Base-by-base conservation (phyloP, 257 asterid genomes). In the Fraxinus excelsior region DNA sequence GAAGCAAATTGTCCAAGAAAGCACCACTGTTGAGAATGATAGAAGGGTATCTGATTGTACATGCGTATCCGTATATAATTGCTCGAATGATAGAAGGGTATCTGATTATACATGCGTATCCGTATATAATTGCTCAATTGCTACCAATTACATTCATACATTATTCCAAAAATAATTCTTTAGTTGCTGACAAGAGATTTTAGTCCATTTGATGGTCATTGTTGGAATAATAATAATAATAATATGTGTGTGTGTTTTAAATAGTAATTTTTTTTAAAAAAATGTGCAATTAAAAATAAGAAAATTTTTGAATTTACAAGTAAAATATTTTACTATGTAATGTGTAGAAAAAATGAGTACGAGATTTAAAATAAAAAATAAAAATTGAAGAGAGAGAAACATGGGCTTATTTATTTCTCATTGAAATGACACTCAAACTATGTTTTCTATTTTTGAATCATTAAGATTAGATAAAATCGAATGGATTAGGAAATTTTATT, bases 21-120 rank as follows among this genome's bases (percentile, higher is more conserved):
- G 75, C 83, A 72, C 86, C 78, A 70, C 87, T 80, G 77, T 82
- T 88, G 88, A 84, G 86, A 82, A 91, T 91, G 94, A 88, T 89
- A 84, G 92, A 90, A 89, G 85, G 73, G 80, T 64, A 78, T 65
- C 85, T 37, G 49, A 69, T 67, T 65, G 23, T 80, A 58, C 65
- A 25, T 37, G 51, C 34, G 16, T 21, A 66, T 81, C 29, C 21
- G 1, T 23, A 7, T 34, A 81, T 77, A 70, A 77, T 66, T 49
- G 42, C 46, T 46, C 12, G 86, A 82, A 91, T 91, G 94, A 88
- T 89, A 84, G 92, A 90, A 89, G 85, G 73, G 80, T 64, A 78
- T 65, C 85, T 37, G 49, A 69, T 67, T 65, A 29, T 80, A 58
- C 65, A 25, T 37, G 51, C 34, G 16, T 21, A 66, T 81, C 29